phyloP scores from a whole-genome alignment of 768 basidiomycete genomes.

The Mycena rosella region DNA sequence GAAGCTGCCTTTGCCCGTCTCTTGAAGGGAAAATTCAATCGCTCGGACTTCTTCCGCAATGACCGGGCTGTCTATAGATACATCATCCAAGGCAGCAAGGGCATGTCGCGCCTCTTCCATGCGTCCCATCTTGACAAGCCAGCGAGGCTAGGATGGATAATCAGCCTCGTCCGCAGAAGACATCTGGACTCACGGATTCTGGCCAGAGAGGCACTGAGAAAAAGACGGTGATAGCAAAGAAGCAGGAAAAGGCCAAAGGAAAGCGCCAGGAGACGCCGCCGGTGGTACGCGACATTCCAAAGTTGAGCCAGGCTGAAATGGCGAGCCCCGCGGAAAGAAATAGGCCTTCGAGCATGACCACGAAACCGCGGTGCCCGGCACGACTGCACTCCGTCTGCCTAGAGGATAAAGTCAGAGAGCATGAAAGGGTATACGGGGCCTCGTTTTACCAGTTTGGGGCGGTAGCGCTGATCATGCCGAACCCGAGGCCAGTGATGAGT shows the following conservation, averaged over 20 bases:
- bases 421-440: too few species aligned
- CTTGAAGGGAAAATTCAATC: conserved; percentile 33
- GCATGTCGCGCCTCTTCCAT: conserved; percentile 38
- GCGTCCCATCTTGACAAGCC: conserved; percentile 39
- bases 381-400: conserved; percentile 39
- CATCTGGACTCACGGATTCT: conserved; percentile 29
- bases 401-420: neutral
- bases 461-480: conserved; percentile 33
- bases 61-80: conserved; percentile 15
- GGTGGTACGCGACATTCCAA: conserved; percentile 31
- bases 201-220: conserved; percentile 34
- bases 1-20: conserved; percentile 36
- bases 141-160: conserved; percentile 33
- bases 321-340: conserved; percentile 35
- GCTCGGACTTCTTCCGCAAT: conserved; percentile 31
- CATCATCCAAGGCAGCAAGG: conserved; percentile 35
- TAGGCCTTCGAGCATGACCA: conserved; percentile 37
- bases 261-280: conserved; percentile 36
- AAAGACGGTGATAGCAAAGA: conserved; percentile 32
- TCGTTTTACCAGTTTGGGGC: neutral
- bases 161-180: neutral
- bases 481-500: conserved; percentile 69
- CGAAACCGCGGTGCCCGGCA: conserved; percentile 37
- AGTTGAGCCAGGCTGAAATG: conserved; percentile 33
- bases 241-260: conserved; percentile 31